Percentiles rank a stretch among this genome's conserved stretches.
These are phyloP conservation scores for Sutorius eximius DNA, from an alignment of 1,284 basidiomycete species.

Conservation along the genomic window DNA sequence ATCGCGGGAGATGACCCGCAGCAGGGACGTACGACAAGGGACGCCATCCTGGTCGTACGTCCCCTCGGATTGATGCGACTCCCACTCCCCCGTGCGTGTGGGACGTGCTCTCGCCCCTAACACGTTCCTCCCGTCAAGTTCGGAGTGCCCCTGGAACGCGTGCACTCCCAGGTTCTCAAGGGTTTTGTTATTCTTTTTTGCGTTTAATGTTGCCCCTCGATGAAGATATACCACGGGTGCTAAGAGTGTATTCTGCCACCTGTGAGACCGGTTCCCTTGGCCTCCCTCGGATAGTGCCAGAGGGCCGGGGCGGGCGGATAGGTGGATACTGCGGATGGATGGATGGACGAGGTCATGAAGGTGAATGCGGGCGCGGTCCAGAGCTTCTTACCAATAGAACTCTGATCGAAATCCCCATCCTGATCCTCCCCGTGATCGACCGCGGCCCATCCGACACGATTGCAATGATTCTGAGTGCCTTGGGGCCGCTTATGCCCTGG, in stretches of 20 bases:
- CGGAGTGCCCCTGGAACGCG: not conserved
- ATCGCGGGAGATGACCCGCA: not conserved
- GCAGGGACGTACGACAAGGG: not conserved
- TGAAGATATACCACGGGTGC: not conserved
- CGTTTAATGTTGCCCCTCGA: conserved; percentile 1
- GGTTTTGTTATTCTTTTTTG: not conserved
- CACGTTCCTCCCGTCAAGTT: not conserved
- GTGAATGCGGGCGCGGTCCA: not conserved
- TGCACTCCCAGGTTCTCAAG: not conserved
- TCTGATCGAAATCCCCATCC: not conserved
- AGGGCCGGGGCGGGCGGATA: not conserved
- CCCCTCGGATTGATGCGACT: not conserved
- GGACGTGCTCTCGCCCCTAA: not conserved
- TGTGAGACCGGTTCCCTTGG: not conserved
- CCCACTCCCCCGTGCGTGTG: not conserved
- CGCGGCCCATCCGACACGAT: not conserved
- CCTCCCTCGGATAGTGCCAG: not conserved
- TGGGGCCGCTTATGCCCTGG: not conserved
- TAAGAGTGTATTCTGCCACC: not conserved
- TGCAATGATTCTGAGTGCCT: not conserved
- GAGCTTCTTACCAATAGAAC: not conserved
- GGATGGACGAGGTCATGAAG: not conserved
- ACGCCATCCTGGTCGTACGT: not conserved
- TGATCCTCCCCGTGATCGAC: not conserved
- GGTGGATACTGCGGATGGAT: not conserved